Conservation (phyloP, 192 early-diverging fungal genomes). For the Podila verticillata region DNA sequence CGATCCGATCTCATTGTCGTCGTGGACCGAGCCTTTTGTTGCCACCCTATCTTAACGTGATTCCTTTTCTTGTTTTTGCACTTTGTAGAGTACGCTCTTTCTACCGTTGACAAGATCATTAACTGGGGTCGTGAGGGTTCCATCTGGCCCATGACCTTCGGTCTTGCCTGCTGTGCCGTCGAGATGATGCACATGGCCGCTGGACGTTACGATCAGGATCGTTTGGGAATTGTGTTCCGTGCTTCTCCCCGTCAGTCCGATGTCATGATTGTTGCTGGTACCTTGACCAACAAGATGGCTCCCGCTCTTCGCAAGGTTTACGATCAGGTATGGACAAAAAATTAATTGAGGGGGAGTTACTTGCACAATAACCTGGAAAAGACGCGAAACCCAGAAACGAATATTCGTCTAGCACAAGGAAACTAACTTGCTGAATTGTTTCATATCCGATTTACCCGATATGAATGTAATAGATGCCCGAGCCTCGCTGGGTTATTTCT, state of each 20-base stretch:
- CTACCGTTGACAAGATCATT: conserved; percentile 91
- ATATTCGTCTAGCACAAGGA: neutral
- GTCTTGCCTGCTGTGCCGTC: conserved; percentile 92
- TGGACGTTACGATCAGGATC: conserved; percentile 97
- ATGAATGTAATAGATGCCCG: conserved; percentile 78
- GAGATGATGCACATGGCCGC: conserved; percentile 99
- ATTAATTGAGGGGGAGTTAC: too few relatives aligned
- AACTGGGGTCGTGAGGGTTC: conserved; percentile 95
- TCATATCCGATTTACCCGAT: neutral
- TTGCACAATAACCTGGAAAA: neutral
- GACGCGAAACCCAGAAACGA: neutral
- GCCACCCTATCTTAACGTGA: neutral
- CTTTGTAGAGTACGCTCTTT: conserved; percentile 79
- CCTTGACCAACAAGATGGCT: conserved; percentile 99
- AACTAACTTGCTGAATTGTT: neutral
- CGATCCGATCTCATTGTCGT: neutral
- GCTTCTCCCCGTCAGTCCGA: conserved; percentile 97
- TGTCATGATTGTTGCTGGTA: conserved; percentile 99
- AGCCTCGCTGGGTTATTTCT: conserved; percentile 99
- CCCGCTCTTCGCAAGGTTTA: conserved; percentile 74
- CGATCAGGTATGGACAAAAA: conserved; percentile 58
- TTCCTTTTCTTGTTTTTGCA: neutral
- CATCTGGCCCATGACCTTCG: conserved; percentile 83
- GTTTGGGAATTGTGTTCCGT: conserved; percentile 96
- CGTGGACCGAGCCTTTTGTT: neutral